Evolutionary conservation across 768 basidiomycete genomes (phyloP).

Genomic region (Phlegmacium glaucopus): DNA sequence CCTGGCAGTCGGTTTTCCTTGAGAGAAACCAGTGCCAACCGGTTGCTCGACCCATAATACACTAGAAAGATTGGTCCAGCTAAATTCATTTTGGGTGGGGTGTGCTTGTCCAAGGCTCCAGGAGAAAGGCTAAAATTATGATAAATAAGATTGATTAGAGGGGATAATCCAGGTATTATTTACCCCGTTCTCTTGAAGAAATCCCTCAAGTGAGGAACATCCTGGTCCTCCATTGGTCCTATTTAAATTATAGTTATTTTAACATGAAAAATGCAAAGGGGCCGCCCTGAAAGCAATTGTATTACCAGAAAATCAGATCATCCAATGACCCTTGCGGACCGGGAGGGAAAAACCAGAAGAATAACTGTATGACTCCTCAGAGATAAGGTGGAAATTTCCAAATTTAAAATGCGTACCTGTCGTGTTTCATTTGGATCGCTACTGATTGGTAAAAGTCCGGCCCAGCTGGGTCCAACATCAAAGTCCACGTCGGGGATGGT

Average conservation of each 20-base stretch:
- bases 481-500: constrained; percentile 67
- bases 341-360: constrained; percentile 85
- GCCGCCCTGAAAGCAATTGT: constrained; percentile 1
- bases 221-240: constrained; percentile 85
- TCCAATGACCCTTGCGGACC: constrained; percentile 68
- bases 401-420: constrained; percentile 42
- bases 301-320: constrained; percentile 73
- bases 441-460: constrained; percentile 73
- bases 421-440: constrained; percentile 56
- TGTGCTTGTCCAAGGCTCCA: constrained; percentile 64
- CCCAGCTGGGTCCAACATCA: constrained; percentile 74
- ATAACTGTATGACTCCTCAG: constrained; percentile 42
- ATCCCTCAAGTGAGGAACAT: constrained; percentile 69
- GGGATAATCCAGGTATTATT: constrained; percentile 14
- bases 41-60: constrained; percentile 77
- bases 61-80: constrained; percentile 80
- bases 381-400: not conserved
- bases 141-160: not conserved
- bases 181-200: constrained; percentile 75
- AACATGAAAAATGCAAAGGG: not conserved
- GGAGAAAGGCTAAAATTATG: constrained; percentile 53
- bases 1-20: constrained; percentile 63
- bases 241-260: not conserved
- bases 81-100: constrained; percentile 60
- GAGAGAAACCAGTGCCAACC: constrained; percentile 76